Base-by-base conservation (phyloP, 192 early-diverging fungal species). In the Coemansia sp. region DNA sequence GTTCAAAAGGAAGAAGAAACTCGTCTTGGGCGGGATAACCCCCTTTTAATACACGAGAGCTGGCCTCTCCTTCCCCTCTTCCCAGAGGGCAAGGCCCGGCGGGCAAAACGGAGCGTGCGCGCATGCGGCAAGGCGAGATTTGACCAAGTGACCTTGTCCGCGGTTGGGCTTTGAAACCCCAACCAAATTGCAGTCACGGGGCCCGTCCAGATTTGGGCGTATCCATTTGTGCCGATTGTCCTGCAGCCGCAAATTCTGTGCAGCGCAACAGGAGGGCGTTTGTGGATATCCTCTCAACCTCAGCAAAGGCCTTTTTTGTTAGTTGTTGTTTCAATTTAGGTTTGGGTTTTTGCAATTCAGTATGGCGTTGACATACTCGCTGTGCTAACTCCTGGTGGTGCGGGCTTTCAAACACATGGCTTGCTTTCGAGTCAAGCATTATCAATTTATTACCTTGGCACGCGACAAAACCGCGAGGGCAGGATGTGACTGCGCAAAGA, bases 141-240 rank as follows among this genome's bases (percentile, higher is more conserved):
- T 31, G 56, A 23, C 27, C 47, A 30, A 31, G 33, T 60, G 58
- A 60, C 47, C 24, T 46, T 22, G 22, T 21, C 27, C 49, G 27
- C 49, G 50, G 50, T 52, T 52, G 50, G 50, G 50, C 50, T 28
- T 52, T n/a, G 14, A 50, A 24, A n/a, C 49, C 49, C 63, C 71
- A 55, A 73, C 62, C 59, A 67, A 63, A 47, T 58, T 73, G 61
- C 27, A 61, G 61, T 57, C 68, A 58, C 61, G 61, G 56, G 68
- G 56, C 29, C 54, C 44, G 32, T 24, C 45, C 57, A n/a, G 21
- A n/a, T 24, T n/a, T 23, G 6, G 27, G 12, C 25, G 16, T 35
- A 22, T 14, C 55, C 28, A n/a, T 35, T 19, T 9, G 48, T 14
- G 43, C 43, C 43, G 57, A 59, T 60, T 51, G 19, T 21, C 31